phyloP scores from a whole-genome alignment of 139 green algal species.

The Haematococcus lacustris region DNA sequence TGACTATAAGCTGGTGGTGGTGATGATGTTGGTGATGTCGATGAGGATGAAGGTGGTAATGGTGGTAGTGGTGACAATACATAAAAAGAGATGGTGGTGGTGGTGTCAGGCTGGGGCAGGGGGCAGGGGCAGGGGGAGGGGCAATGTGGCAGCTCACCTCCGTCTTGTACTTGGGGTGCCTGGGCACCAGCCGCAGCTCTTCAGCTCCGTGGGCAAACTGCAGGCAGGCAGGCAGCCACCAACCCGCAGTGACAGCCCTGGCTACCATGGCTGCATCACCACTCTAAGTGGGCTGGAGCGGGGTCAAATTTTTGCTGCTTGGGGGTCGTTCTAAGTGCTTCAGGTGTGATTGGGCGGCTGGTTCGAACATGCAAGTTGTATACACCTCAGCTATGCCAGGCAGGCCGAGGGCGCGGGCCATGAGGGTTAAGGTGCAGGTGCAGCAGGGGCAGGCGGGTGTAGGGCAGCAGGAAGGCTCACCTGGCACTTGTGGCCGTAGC shows the following conservation, averaged over 20 bases:
- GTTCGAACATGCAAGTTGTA: not conserved
- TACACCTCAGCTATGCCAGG: not conserved
- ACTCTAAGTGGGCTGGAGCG: too few relatives aligned
- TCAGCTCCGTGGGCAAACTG: slow-evolving; percentile 83
- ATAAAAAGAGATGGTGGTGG: not conserved
- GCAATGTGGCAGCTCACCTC: slow-evolving; percentile 39
- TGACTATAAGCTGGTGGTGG: not conserved
- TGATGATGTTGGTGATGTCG: not conserved
- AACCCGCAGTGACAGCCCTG: not conserved
- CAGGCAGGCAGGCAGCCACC: not conserved
- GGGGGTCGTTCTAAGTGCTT: too few relatives aligned
- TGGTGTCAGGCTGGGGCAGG: too few relatives aligned
- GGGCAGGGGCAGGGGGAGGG: slow-evolving; percentile 1
- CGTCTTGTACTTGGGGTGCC: slow-evolving; percentile 90
- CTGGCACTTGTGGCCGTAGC: slow-evolving; percentile 82
- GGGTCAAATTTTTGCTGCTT: too few relatives aligned
- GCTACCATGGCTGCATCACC: too few relatives aligned
- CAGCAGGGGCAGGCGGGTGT: not conserved
- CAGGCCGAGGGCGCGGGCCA: not conserved
- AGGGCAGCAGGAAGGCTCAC: slow-evolving; percentile 12
- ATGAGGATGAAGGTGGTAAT: not conserved
- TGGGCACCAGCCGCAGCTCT: slow-evolving; percentile 68
- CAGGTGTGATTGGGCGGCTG: not conserved
- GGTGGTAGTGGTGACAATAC: not conserved
- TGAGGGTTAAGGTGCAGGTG: not conserved